A percentile compares a stretch with the other conserved stretches of the same genome.
These are phyloP conservation scores for Aspergillus haitiensis DNA, from an alignment of 495 filamentous ascomycete genomes.

Conservation along the genomic window DNA sequence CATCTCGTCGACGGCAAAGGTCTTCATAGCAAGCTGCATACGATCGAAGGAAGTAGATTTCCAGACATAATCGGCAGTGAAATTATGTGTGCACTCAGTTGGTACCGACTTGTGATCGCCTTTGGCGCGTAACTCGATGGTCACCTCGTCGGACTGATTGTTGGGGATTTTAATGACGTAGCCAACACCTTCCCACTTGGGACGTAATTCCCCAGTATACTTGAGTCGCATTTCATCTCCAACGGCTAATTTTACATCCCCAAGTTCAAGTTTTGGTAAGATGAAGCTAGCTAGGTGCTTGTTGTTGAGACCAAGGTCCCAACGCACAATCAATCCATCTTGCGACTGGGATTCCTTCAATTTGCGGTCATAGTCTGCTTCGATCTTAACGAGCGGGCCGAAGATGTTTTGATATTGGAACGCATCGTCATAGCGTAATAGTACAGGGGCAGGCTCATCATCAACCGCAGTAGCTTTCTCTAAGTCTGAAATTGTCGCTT, in stretches of 20 bases:
- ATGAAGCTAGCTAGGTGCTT: conserved; percentile 97
- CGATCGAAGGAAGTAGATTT: conserved; percentile 99
- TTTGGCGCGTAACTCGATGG: conserved; percentile 87
- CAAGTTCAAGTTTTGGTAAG: conserved; percentile 93
- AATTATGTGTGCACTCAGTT: conserved; percentile 97
- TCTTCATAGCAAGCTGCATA: conserved; percentile 99
- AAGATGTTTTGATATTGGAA: conserved; percentile 99
- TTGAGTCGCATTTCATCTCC: conserved; percentile 98
- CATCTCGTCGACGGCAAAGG: conserved; percentile 96
- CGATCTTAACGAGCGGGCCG: conserved; percentile 96
- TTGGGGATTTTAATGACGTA: conserved; percentile 99
- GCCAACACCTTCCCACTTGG: conserved; percentile 96
- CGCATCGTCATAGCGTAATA: conserved; percentile 94
- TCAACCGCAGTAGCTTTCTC: conserved; percentile 93
- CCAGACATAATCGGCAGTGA: conserved; percentile 98
- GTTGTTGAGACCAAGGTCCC: conserved; percentile 96
- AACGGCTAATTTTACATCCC: conserved; percentile 96
- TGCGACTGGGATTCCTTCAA: conserved; percentile 98
- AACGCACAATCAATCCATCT: conserved; percentile 88
- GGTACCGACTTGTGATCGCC: conserved; percentile 92
- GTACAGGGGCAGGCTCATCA: conserved; percentile 90
- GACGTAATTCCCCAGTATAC: conserved; percentile 91
- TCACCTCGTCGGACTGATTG: conserved; percentile 98
- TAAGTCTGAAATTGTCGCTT: conserved; percentile 85
- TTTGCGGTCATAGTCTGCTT: conserved; percentile 99